phyloP scores from a whole-genome alignment of 345 rosid genomes.

The Salix viminalis region DNA sequence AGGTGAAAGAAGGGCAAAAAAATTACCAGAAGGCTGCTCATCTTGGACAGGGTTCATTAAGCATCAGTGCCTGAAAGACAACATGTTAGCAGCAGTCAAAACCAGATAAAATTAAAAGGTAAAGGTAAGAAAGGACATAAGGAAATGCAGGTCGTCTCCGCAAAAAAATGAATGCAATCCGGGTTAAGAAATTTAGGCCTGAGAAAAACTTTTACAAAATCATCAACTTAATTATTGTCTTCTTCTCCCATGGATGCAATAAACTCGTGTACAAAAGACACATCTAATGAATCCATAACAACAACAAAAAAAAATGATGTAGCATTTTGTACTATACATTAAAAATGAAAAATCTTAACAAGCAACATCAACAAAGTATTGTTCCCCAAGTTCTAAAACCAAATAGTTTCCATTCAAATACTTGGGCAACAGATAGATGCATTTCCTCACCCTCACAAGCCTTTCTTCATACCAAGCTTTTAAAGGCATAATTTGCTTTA shows the following conservation, averaged over 20 bases:
- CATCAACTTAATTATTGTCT: background rate
- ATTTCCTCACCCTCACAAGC: background rate
- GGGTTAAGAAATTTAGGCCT: background rate
- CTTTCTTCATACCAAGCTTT: background rate
- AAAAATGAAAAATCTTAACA: too few relatives aligned
- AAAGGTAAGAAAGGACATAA: background rate
- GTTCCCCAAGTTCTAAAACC: background rate
- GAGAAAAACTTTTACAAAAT: background rate
- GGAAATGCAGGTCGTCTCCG: background rate
- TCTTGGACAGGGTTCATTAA: background rate
- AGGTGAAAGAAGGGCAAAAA: background rate
- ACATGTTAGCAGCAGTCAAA: background rate
- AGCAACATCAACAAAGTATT: too few relatives aligned
- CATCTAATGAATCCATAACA: background rate
- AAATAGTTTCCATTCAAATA: background rate
- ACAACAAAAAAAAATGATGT: background rate
- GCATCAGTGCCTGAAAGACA: background rate
- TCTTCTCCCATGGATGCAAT: background rate
- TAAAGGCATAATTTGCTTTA: background rate
- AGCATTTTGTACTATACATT: background rate
- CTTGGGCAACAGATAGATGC: background rate
- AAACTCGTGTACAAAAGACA: background rate
- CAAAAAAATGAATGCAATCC: background rate
- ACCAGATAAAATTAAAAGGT: background rate
- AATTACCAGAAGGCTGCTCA: background rate